Percentiles rank a stretch among this genome's conserved stretches.
Evolutionary conservation across 2,329 filamentous ascomycete genomes (phyloP).

Genomic region (Fusarium circinatum): DNA sequence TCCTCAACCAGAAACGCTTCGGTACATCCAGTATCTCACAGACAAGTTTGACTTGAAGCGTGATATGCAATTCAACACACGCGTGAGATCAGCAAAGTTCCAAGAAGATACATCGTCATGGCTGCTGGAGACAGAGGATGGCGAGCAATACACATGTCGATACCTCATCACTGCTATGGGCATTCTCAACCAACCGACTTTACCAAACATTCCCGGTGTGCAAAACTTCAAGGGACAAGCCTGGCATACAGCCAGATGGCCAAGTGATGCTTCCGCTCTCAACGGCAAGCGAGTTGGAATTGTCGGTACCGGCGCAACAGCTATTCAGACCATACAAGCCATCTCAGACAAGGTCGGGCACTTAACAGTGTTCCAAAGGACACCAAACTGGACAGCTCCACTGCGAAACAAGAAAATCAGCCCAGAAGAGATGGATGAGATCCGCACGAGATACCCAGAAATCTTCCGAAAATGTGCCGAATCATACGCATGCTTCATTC

Average conservation of each 20-base stretch:
- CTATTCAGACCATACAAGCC: slow-evolving; percentile 35
- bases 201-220: slow-evolving; percentile 16
- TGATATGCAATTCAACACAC: slow-evolving; percentile 53
- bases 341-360: slow-evolving; percentile 24
- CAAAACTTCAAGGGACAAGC: slow-evolving; percentile 22
- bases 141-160: not conserved
- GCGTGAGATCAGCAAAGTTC: slow-evolving; percentile 52
- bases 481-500: slow-evolving; percentile 41
- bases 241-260: slow-evolving; percentile 34
- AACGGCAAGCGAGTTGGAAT: slow-evolving; percentile 27
- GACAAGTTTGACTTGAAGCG: slow-evolving; percentile 53
- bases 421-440: slow-evolving; percentile 32
- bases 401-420: slow-evolving; percentile 40
- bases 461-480: slow-evolving; percentile 33
- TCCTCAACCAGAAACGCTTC: slow-evolving; percentile 50
- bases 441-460: slow-evolving; percentile 32
- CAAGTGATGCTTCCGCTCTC: slow-evolving; percentile 2
- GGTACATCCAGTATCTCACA: slow-evolving; percentile 57
- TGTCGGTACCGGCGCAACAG: slow-evolving; percentile 29
- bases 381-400: slow-evolving; percentile 34
- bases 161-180: slow-evolving; percentile 35
- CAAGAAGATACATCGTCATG: slow-evolving; percentile 38
- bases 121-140: slow-evolving; percentile 17
- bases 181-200: slow-evolving; percentile 21
- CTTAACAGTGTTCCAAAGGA: slow-evolving; percentile 33